A percentile compares a stretch with the other conserved stretches of the same genome.
phyloP scores from a whole-genome alignment of 1,284 basidiomycete species.

The Gastroboletus turbinatus region DNA sequence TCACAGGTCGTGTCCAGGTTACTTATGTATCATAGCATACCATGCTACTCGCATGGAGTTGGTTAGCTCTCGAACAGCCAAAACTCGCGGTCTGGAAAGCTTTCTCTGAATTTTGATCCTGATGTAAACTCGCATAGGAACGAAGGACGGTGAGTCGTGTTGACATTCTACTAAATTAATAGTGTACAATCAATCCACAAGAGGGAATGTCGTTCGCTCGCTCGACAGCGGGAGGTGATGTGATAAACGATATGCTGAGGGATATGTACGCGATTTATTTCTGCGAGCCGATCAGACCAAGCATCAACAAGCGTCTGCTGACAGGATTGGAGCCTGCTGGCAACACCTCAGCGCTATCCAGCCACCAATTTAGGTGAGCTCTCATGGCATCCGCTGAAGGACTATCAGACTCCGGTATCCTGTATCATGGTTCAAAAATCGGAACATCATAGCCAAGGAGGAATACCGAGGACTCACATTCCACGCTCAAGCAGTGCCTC shows the following conservation, averaged over 20 bases:
- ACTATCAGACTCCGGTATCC: slow-evolving; percentile 32
- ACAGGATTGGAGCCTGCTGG: slow-evolving; percentile 40
- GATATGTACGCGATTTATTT: slow-evolving; percentile 9
- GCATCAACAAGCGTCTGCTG: slow-evolving; percentile 42
- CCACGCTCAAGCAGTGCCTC: slow-evolving; percentile 72
- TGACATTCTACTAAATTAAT: slow-evolving; percentile 4
- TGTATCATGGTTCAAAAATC: neutral
- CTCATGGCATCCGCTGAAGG: slow-evolving; percentile 44
- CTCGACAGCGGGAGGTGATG: neutral
- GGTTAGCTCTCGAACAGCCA: no score
- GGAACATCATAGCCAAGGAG: neutral
- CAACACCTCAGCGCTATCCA: slow-evolving; percentile 37
- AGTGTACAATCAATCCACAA: slow-evolving; percentile 14
- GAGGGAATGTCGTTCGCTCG: slow-evolving; percentile 3
- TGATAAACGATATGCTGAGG: neutral
- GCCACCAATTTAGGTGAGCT: slow-evolving; percentile 60
- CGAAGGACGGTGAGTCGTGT: slow-evolving; percentile 10
- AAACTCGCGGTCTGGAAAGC: no score
- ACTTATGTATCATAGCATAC: neutral
- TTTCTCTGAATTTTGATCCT: no score
- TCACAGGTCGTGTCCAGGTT: neutral
- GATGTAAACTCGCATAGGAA: neutral
- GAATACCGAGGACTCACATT: slow-evolving; percentile 49
- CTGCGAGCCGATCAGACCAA: slow-evolving; percentile 36
- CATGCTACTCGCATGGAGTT: neutral